phyloP scores from a whole-genome alignment of 306 rosid species.

The Castanopsis chinensis region DNA sequence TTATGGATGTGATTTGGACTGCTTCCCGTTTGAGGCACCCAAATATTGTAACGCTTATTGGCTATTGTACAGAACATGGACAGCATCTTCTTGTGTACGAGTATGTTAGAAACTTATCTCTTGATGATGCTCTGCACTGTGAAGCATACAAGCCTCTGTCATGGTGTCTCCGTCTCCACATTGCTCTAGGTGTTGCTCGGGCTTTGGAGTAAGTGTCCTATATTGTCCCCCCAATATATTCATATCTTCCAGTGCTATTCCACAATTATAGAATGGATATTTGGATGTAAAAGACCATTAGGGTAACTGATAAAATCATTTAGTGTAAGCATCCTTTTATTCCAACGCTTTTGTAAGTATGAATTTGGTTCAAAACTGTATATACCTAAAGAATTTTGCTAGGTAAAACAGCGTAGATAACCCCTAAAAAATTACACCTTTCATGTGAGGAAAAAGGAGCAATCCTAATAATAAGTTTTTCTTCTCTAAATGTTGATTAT shows the following conservation, averaged over 20 bases:
- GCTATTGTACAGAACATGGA: constrained; percentile 83
- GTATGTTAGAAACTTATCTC: constrained; percentile 62
- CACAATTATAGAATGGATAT: neutral
- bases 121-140: constrained; percentile 64
- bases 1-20: constrained; percentile 73
- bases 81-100: constrained; percentile 80
- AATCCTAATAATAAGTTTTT: neutral
- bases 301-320: neutral
- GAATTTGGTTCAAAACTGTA: neutral
- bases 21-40: constrained; percentile 80
- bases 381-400: neutral
- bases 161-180: constrained; percentile 67
- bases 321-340: neutral
- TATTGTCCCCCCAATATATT: constrained; percentile 9
- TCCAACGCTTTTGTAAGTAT: neutral
- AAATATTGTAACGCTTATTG: constrained; percentile 68
- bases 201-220: constrained; percentile 73
- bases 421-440: neutral
- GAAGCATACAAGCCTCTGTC: constrained; percentile 67
- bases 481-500: neutral
- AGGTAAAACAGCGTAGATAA: too few species aligned
- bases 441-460: neutral
- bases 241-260: neutral
- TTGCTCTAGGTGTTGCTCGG: constrained; percentile 80
- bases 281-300: neutral